These are phyloP conservation scores for Mucor racemosus DNA, from an alignment of 371 early-diverging fungal genomes.

Conservation along the genomic window DNA sequence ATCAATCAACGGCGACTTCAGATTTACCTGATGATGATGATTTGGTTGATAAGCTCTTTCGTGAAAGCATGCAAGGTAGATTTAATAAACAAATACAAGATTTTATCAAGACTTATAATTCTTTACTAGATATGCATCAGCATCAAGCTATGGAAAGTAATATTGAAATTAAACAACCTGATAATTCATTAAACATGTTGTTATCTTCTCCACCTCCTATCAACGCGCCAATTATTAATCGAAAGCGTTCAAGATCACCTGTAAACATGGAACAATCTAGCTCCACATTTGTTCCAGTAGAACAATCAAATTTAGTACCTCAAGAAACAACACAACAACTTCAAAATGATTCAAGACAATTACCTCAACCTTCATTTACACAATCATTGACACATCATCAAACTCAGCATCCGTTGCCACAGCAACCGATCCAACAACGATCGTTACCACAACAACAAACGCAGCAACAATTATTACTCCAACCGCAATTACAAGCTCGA, in stretches of 20 bases:
- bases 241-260: constrained; percentile 7
- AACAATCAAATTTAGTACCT: background rate
- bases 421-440: background rate
- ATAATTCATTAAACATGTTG: constrained; percentile 13
- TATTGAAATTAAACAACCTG: constrained; percentile 9
- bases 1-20: constrained; percentile 37
- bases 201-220: constrained; percentile 24
- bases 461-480: constrained; percentile 1
- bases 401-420: too few species aligned
- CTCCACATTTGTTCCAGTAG: background rate
- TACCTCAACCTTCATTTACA: background rate
- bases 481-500: constrained; percentile 1
- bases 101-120: background rate
- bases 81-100: background rate
- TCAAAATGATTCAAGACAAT: background rate
- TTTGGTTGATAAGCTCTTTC: constrained; percentile 42
- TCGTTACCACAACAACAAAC: background rate
- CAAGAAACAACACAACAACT: background rate
- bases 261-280: background rate
- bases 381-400: background rate
- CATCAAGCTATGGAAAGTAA: background rate
- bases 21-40: constrained; percentile 42
- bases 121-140: background rate
- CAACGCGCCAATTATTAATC: constrained; percentile 3
- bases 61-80: constrained; percentile 38